These are phyloP conservation scores for Globisporangium paroecandrum DNA, from an alignment of 352 stramenopile species.

Conservation along the genomic window DNA sequence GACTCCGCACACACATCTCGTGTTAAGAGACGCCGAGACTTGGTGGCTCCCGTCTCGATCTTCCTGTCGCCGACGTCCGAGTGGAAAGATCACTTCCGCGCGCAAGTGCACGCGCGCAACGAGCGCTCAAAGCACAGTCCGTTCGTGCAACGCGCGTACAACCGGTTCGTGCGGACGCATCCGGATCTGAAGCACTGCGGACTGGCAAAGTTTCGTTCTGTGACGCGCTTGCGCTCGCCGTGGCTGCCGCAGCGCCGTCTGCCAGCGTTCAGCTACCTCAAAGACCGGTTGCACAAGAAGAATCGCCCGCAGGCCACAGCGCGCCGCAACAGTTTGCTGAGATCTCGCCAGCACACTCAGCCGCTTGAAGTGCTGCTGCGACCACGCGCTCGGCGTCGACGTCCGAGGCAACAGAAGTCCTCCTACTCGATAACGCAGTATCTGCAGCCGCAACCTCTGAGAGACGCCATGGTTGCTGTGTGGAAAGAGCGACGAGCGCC, in stretches of 20 bases:
- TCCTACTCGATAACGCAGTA: background rate
- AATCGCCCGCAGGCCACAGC: constrained; percentile 19
- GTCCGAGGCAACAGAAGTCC: background rate
- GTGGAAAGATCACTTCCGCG: constrained; percentile 23
- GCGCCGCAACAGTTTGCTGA: constrained; percentile 20
- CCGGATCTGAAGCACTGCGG: constrained; percentile 20
- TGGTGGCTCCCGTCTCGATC: constrained; percentile 9
- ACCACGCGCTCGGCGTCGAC: background rate
- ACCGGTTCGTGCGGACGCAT: constrained; percentile 21
- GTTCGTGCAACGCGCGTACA: constrained; percentile 26
- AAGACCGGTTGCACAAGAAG: constrained; percentile 17
- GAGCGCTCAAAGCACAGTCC: constrained; percentile 17
- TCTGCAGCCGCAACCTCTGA: background rate
- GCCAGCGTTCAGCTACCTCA: constrained; percentile 23
- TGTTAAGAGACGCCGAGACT: background rate
- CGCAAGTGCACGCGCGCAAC: constrained; percentile 13
- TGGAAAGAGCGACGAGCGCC: background rate
- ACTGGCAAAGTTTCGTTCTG: background rate
- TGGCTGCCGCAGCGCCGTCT: background rate
- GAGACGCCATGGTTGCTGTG: background rate
- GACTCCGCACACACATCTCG: background rate
- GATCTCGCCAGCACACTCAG: constrained; percentile 6
- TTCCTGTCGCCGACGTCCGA: constrained; percentile 21
- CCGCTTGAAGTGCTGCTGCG: constrained; percentile 10
- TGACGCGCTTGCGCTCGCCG: background rate